phyloP scores from a whole-genome alignment of 768 basidiomycete species.

The Mycena sanguinolenta region DNA sequence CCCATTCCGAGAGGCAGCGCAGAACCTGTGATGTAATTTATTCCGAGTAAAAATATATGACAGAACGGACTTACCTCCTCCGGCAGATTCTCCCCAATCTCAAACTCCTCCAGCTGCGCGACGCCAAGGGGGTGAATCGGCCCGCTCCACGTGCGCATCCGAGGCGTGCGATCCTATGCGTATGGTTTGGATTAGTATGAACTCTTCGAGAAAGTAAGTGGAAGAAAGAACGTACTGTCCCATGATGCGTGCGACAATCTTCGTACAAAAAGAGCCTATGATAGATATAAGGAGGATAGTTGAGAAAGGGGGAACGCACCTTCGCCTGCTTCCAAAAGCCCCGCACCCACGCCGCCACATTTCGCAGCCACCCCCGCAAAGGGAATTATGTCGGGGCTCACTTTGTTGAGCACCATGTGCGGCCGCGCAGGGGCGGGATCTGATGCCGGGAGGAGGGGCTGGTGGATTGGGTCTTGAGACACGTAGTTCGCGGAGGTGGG shows the following conservation, averaged over 20 bases:
- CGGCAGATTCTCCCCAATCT: constrained; percentile 69
- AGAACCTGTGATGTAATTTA: constrained; percentile 41
- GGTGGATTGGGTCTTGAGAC: constrained; percentile 34
- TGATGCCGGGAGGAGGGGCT: constrained; percentile 56
- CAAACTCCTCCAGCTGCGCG: constrained; percentile 24
- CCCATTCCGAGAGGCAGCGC: constrained; percentile 69
- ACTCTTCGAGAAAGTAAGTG: neutral
- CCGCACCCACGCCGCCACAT: constrained; percentile 37
- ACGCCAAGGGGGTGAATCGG: constrained; percentile 47
- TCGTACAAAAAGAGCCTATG: too few relatives aligned
- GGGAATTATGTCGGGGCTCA: too few relatives aligned
- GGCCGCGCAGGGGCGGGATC: constrained; percentile 41
- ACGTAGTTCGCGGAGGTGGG: neutral
- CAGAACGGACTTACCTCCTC: constrained; percentile 58
- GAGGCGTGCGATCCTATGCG: constrained; percentile 31
- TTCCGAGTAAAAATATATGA: too few relatives aligned
- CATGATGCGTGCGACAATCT: neutral
- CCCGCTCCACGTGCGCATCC: constrained; percentile 51
- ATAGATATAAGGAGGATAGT: neutral
- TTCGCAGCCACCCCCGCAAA: constrained; percentile 48
- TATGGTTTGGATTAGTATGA: too few relatives aligned
- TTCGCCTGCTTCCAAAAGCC: neutral
- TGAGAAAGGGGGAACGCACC: neutral
- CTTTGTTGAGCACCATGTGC: neutral
- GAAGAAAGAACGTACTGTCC: neutral